These are phyloP conservation scores for Gamsiella multidivaricata DNA, from an alignment of 192 early-diverging fungal genomes.

Conservation along the genomic window DNA sequence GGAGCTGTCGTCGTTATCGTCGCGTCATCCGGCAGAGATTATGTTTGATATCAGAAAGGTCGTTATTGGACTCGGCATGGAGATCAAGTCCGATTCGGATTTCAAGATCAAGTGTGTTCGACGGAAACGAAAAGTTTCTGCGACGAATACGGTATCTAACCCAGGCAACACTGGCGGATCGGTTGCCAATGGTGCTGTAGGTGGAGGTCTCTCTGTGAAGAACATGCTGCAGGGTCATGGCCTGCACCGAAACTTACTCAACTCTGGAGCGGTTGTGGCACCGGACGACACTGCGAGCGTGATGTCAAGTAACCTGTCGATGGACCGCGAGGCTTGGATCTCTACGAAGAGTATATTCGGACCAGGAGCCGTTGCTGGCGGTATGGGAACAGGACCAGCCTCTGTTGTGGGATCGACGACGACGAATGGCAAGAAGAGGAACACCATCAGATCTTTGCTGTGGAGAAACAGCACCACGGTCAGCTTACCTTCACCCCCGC, in stretches of 20 bases:
- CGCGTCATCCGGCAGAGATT: slow-evolving; percentile 71
- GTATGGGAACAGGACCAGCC: neutral
- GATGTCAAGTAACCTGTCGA: slow-evolving; percentile 48
- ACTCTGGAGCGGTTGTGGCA: neutral
- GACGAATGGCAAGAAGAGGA: slow-evolving; percentile 23
- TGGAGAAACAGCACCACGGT: slow-evolving; percentile 44
- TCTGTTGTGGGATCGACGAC: slow-evolving; percentile 1
- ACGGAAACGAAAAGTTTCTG: slow-evolving; percentile 53
- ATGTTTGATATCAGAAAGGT: slow-evolving; percentile 74
- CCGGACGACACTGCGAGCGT: slow-evolving; percentile 44
- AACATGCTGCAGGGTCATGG: slow-evolving; percentile 23
- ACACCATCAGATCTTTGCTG: slow-evolving; percentile 29
- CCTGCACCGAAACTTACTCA: neutral
- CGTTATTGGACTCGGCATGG: slow-evolving; percentile 62
- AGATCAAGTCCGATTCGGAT: slow-evolving; percentile 63
- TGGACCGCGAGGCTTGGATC: slow-evolving; percentile 47
- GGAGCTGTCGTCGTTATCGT: slow-evolving; percentile 74
- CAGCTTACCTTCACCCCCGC: slow-evolving; percentile 26
- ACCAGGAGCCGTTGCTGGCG: neutral
- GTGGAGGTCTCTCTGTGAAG: slow-evolving; percentile 21
- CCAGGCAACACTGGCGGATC: neutral
- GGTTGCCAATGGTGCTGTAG: neutral
- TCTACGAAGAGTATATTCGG: slow-evolving; percentile 17
- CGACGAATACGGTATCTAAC: neutral
- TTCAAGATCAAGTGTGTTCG: slow-evolving; percentile 69